A percentile compares a stretch with the other conserved stretches of the same genome.
Evolutionary conservation across 495 filamentous ascomycete genomes (phyloP).

Genomic region (Tuber microsphaerosporum): DNA sequence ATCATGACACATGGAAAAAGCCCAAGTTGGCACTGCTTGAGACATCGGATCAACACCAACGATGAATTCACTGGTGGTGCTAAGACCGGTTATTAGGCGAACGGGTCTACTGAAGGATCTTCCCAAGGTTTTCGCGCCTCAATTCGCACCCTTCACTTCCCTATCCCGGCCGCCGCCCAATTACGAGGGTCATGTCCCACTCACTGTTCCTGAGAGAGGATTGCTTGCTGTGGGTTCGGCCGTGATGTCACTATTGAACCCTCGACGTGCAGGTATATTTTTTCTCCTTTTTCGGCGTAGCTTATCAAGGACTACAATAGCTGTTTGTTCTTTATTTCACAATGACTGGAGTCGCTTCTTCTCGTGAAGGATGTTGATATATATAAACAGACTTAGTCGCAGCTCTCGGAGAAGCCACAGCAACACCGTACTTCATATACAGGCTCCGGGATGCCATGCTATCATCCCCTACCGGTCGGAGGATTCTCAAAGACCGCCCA

Average conservation of each 20-base stretch:
- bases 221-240: conserved; percentile 78
- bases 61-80: background rate
- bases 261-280: conserved; percentile 61
- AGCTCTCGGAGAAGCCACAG: conserved; percentile 83
- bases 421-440: conserved; percentile 90
- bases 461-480: conserved; percentile 68
- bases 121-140: background rate
- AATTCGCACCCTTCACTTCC: conserved; percentile 56
- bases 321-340: background rate
- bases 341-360: conserved; percentile 6
- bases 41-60: background rate
- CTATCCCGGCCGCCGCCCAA: conserved; percentile 73
- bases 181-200: conserved; percentile 88
- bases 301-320: background rate
- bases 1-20: background rate
- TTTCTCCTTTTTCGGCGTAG: background rate
- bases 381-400: conserved; percentile 72
- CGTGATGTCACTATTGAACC: conserved; percentile 68
- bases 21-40: background rate
- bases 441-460: conserved; percentile 91
- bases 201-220: conserved; percentile 66
- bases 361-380: conserved; percentile 1
- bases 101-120: background rate
- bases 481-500: conserved; percentile 83
- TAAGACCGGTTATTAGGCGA: background rate